phyloP scores from a whole-genome alignment of 768 basidiomycete genomes.

The Saitozyma sp. region DNA sequence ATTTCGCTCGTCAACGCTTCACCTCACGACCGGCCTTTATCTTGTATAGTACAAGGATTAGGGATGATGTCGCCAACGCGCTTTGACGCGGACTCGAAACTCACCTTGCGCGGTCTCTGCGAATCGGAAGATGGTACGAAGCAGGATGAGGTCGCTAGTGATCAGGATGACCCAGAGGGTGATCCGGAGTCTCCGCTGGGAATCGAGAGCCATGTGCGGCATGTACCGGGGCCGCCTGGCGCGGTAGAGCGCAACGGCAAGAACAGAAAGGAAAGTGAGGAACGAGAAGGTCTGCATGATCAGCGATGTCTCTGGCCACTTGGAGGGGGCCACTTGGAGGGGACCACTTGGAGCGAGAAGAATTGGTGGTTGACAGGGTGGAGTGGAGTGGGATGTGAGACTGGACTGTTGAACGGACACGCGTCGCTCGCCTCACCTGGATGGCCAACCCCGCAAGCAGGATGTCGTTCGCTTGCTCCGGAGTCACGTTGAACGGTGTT shows the following conservation, averaged over 20 bases:
- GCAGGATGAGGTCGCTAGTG: slow-evolving; percentile 44
- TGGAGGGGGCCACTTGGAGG: too few species aligned
- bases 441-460: slow-evolving; percentile 50
- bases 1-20: background rate
- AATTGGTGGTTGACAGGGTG: background rate
- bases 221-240: background rate
- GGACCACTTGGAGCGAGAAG: too few species aligned
- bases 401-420: too few species aligned
- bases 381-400: background rate
- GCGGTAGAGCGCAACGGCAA: slow-evolving; percentile 39
- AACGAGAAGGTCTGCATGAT: slow-evolving; percentile 42
- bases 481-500: slow-evolving; percentile 29
- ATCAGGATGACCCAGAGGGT: slow-evolving; percentile 42
- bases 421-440: slow-evolving; percentile 34
- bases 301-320: background rate
- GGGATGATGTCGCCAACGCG: background rate
- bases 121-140: slow-evolving; percentile 51
- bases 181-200: slow-evolving; percentile 5
- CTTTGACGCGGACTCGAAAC: slow-evolving; percentile 2
- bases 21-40: background rate
- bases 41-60: background rate
- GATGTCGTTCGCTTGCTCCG: slow-evolving; percentile 51
- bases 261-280: slow-evolving; percentile 44
- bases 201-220: background rate
- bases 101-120: slow-evolving; percentile 52